A percentile compares a stretch with the other conserved stretches of the same genome.
Evolutionary conservation across 345 rosid genomes (phyloP).

Genomic region (Pistacia vera): DNA sequence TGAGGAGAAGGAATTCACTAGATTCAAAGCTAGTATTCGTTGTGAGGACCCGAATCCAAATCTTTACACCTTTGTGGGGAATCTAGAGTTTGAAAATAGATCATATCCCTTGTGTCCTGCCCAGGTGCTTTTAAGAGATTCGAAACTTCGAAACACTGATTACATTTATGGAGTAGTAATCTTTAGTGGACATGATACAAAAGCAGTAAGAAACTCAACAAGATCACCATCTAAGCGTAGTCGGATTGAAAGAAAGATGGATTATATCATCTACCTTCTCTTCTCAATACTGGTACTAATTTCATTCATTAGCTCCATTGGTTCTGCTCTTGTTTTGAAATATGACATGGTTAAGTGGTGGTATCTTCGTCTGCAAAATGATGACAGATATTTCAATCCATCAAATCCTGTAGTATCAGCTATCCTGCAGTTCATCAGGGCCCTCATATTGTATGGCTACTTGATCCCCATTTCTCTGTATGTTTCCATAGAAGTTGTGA

Average conservation of each 20-base stretch:
- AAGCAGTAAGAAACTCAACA: constrained; percentile 65
- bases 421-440: constrained; percentile 50
- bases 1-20: constrained; percentile 44
- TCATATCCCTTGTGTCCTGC: constrained; percentile 53
- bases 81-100: constrained; percentile 49
- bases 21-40: constrained; percentile 40
- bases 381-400: constrained; percentile 45
- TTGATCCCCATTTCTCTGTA: constrained; percentile 81
- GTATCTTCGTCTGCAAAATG: constrained; percentile 50
- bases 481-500: constrained; percentile 76
- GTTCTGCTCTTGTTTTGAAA: constrained; percentile 40
- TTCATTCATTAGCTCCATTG: constrained; percentile 53
- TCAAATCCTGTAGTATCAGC: constrained; percentile 42
- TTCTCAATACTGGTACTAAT: constrained; percentile 52
- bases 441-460: constrained; percentile 71
- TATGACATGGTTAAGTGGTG: constrained; percentile 58
- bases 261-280: constrained; percentile 62
- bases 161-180: constrained; percentile 66
- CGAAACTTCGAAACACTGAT: constrained; percentile 72
- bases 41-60: constrained; percentile 84
- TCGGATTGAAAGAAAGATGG: constrained; percentile 70
- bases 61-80: constrained; percentile 72
- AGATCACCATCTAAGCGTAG: constrained; percentile 77
- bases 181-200: constrained; percentile 72
- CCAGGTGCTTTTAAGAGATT: constrained; percentile 71